These are phyloP conservation scores for Eudorina sp. DNA, from an alignment of 139 green algal species.

Conservation along the genomic window DNA sequence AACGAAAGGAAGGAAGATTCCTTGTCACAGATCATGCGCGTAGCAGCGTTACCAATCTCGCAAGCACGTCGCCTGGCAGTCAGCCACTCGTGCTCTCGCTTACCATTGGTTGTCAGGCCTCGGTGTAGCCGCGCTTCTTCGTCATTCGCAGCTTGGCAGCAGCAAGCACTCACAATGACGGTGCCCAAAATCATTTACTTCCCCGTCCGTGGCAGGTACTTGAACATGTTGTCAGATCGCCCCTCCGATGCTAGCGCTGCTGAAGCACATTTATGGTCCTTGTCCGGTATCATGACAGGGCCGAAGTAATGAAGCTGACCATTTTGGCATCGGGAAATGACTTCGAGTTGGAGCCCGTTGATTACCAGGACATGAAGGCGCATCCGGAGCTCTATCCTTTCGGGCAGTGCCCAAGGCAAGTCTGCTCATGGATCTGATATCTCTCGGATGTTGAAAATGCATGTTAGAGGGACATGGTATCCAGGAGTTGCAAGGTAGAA, in stretches of 20 bases:
- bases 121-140: too few relatives aligned
- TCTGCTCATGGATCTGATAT: too few relatives aligned
- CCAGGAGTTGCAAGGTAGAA: too few relatives aligned
- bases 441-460: too few relatives aligned
- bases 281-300: not conserved
- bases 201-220: not conserved
- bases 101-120: too few relatives aligned
- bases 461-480: too few relatives aligned
- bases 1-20: too few relatives aligned
- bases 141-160: too few relatives aligned
- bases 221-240: not conserved
- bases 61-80: too few relatives aligned
- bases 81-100: too few relatives aligned
- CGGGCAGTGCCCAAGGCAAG: constrained; percentile 52
- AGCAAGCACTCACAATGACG: not conserved
- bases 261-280: not conserved
- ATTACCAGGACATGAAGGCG: constrained; percentile 59
- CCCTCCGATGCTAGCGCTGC: not conserved
- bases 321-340: constrained; percentile 57
- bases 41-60: too few relatives aligned
- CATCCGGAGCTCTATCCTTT: constrained; percentile 61
- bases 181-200: constrained; percentile 7
- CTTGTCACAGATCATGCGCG: too few relatives aligned
- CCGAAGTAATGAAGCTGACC: constrained; percentile 63
- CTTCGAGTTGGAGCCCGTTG: constrained; percentile 47